phyloP scores from a whole-genome alignment of 352 stramenopile genomes.

The Globisporangium radiosum region DNA sequence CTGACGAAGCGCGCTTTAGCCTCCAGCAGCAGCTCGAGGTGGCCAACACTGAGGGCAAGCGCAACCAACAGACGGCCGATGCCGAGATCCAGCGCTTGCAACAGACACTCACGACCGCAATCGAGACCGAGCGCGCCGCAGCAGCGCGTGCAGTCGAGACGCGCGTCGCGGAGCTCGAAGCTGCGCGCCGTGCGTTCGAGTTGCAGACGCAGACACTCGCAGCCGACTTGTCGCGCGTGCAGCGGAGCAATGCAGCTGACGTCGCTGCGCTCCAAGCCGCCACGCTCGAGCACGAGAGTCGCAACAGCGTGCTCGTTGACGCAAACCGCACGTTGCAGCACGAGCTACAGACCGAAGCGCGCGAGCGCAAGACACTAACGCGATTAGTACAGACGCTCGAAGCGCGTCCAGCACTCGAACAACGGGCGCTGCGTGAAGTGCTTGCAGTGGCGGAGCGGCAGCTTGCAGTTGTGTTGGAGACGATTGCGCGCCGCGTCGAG shows the following conservation, averaged over 20 bases:
- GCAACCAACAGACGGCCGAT: not conserved
- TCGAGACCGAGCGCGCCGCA: not conserved
- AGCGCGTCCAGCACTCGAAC: constrained; percentile 30
- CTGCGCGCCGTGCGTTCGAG: not conserved
- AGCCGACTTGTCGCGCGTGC: constrained; percentile 8
- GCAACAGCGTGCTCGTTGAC: constrained; percentile 10
- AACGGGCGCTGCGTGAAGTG: constrained; percentile 35
- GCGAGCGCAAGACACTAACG: constrained; percentile 14
- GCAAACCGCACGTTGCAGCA: constrained; percentile 7
- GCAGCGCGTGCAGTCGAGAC: constrained; percentile 9
- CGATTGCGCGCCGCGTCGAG: constrained; percentile 15
- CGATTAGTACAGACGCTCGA: constrained; percentile 37
- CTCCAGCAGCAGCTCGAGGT: constrained; percentile 18
- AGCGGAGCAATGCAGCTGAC: constrained; percentile 14
- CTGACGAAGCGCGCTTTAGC: constrained; percentile 28
- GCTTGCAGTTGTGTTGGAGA: constrained; percentile 20
- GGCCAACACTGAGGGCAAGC: no score
- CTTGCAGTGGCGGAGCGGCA: constrained; percentile 25
- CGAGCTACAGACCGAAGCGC: constrained; percentile 12
- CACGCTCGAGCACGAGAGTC: constrained; percentile 8
- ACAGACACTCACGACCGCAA: not conserved
- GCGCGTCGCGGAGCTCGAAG: constrained; percentile 9
- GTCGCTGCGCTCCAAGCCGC: constrained; percentile 2
- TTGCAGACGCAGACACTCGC: constrained; percentile 3
- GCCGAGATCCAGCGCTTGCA: not conserved